phyloP scores from a whole-genome alignment of 2,329 filamentous ascomycete genomes.

The Rutstroemia sp. region DNA sequence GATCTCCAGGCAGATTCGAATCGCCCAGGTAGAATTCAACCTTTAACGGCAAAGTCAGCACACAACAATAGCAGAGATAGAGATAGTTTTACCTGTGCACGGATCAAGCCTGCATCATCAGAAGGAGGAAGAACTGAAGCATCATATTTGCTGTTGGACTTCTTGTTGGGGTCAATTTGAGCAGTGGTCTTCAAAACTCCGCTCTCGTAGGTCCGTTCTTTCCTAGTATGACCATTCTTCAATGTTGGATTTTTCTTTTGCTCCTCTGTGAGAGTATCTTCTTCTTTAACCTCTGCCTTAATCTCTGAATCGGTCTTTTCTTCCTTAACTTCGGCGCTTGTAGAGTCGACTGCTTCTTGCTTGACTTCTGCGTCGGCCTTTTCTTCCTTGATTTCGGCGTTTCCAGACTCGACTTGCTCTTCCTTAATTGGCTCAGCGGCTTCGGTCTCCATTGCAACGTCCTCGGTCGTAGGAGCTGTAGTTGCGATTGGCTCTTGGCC shows the following conservation, averaged over 20 bases:
- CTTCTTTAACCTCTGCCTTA: conserved; percentile 5
- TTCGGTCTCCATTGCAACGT: conserved; percentile 13
- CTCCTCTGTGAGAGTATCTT: conserved; percentile 4
- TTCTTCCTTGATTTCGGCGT: conserved; percentile 12
- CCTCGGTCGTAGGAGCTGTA: conserved; percentile 18
- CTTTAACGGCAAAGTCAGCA: conserved; percentile 36
- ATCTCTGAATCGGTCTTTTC: conserved; percentile 3
- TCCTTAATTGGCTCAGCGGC: conserved; percentile 13
- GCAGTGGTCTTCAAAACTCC: conserved; percentile 22
- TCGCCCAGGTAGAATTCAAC: conserved; percentile 96
- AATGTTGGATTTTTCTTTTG: background rate
- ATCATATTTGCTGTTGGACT: conserved; percentile 47
- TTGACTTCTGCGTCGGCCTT: conserved; percentile 9
- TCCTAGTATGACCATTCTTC: conserved; percentile 2
- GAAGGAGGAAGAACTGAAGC: conserved; percentile 47
- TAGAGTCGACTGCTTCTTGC: background rate
- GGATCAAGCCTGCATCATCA: conserved; percentile 57
- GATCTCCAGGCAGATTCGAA: conserved; percentile 81
- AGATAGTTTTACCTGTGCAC: conserved; percentile 47
- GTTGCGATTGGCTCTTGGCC: conserved; percentile 11
- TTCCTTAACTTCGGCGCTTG: background rate
- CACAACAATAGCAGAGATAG: background rate
- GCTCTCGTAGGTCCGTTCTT: conserved; percentile 16
- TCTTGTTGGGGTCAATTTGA: conserved; percentile 24
- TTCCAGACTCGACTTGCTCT: conserved; percentile 5